Evolutionary conservation across 192 early-diverging fungal genomes (phyloP).

Genomic region (Coemansia erecta): DNA sequence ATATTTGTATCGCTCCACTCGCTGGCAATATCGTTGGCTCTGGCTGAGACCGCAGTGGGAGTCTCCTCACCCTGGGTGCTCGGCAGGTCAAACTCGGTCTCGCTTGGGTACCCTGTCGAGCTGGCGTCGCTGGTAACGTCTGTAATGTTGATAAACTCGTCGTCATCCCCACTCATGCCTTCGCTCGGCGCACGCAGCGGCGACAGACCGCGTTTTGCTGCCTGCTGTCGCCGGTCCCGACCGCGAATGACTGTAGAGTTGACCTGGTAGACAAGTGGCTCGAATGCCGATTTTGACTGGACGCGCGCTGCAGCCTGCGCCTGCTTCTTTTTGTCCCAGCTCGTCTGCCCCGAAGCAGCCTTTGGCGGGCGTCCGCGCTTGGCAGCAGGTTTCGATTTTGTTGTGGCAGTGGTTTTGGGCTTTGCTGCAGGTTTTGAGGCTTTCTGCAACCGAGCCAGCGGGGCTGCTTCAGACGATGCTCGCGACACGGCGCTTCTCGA

Average conservation of each 20-base stretch:
- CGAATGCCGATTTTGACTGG: neutral
- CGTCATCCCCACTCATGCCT: constrained; percentile 14
- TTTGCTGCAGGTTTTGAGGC: neutral
- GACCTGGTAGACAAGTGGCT: constrained; percentile 21
- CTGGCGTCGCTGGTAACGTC: constrained; percentile 45
- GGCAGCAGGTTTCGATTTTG: constrained; percentile 2
- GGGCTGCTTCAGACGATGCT: neutral
- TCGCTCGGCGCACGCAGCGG: constrained; percentile 4
- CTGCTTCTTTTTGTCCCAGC: constrained; percentile 16
- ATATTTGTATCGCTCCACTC: constrained; percentile 26
- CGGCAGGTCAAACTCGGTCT: constrained; percentile 43
- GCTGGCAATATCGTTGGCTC: too few relatives aligned
- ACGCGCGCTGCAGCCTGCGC: neutral
- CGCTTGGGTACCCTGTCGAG: constrained; percentile 22
- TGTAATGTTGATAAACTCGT: constrained; percentile 53
- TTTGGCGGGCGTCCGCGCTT: constrained; percentile 15
- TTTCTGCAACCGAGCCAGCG: neutral
- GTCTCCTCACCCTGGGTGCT: constrained; percentile 5
- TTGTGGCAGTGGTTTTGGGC: neutral
- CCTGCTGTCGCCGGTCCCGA: constrained; percentile 14
- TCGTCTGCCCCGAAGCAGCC: constrained; percentile 8
- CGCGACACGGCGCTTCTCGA: neutral
- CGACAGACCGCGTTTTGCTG: constrained; percentile 7
- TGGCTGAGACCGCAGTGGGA: neutral
- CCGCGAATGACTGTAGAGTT: constrained; percentile 27